Base-by-base conservation (phyloP, 345 rosid species). In the Eucalyptus fibrosa region DNA sequence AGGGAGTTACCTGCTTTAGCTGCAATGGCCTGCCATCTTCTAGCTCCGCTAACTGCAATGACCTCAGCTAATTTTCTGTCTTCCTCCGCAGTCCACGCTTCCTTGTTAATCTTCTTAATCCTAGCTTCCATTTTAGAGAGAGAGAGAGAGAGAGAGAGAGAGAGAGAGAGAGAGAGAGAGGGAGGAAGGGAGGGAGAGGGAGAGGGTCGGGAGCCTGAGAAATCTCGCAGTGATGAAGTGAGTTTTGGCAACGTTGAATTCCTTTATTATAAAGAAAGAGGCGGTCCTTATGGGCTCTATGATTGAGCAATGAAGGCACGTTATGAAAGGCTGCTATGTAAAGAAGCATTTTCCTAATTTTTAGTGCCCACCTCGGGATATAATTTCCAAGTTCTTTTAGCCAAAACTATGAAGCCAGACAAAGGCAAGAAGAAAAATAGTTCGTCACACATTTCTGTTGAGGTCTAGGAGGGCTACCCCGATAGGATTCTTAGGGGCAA, bases 61-160 rank as follows among this genome's bases (percentile, higher is more conserved):
- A 91, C 90, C 87, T 93, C 93, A 21, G 91, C 93, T 28, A 93
- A 85, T 87, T 92, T 93, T 65, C 88, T 65, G 83, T 93, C 94
- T 90, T 93, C 94, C 86, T 93, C 94, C 14, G 87, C 83, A 30
- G 93, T 88, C 94, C 94, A 93, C 2, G 93, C 91, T 86, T 93
- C 94, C 69, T 51, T 92, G 72, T 91, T 90, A 34, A 28, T 37
- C 50, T 86, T 53, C 88, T 65, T 88, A 40, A 18, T 37, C 87
- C 87, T 53, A 24, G 32, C 56, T 77, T 34, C 56, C 87, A 49
- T 45, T 45, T 62, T 34, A 30, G 2, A 28, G 59, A 34, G 23
- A 53, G 86, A 37, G 28, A 34, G 82, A 10, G 26, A 18, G 44
- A 34, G 26, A 9, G 82, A 10, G 82, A 32, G 80, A 7, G 77